phyloP scores from a whole-genome alignment of 768 basidiomycete genomes.

The Termitomyces bulborhizus region DNA sequence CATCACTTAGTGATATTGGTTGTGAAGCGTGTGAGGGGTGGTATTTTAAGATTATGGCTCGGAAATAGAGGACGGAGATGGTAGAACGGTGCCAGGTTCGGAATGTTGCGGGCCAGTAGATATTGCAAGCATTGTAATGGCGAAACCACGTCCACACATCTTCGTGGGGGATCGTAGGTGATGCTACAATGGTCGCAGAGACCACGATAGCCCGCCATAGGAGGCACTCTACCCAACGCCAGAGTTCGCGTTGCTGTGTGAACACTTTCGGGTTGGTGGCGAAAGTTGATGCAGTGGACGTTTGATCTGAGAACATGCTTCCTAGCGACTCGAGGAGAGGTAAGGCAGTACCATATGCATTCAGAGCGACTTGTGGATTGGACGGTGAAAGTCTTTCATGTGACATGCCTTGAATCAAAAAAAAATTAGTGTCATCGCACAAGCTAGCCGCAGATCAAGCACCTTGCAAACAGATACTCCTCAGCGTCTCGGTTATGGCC shows the following conservation, averaged over 20 bases:
- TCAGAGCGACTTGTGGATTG: slow-evolving; percentile 45
- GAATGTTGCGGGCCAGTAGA: slow-evolving; percentile 76
- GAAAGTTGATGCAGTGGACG: slow-evolving; percentile 28
- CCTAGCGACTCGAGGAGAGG: slow-evolving; percentile 41
- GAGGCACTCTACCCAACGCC: slow-evolving; percentile 79
- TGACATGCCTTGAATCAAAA: slow-evolving; percentile 56
- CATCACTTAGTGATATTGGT: not conserved
- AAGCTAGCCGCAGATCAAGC: slow-evolving; percentile 10
- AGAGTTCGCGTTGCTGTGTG: slow-evolving; percentile 69
- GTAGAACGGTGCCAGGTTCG: slow-evolving; percentile 70
- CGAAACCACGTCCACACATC: slow-evolving; percentile 56
- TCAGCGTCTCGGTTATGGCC: slow-evolving; percentile 66
- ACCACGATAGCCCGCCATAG: slow-evolving; percentile 77
- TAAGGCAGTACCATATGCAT: slow-evolving; percentile 47
- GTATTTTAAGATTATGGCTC: slow-evolving; percentile 58
- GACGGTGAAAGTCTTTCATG: slow-evolving; percentile 53
- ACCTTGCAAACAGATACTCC: slow-evolving; percentile 80
- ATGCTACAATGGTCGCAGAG: slow-evolving; percentile 40
- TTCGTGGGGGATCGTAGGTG: slow-evolving; percentile 26
- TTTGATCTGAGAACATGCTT: slow-evolving; percentile 15
- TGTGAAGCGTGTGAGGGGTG: slow-evolving; percentile 13
- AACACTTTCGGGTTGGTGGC: slow-evolving; percentile 38
- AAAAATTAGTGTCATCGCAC: not conserved
- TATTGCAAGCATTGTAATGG: slow-evolving; percentile 54
- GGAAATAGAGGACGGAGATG: slow-evolving; percentile 64